Evolutionary conservation across 2,329 filamentous ascomycete species (phyloP).

Genomic region (Nemania abortiva): DNA sequence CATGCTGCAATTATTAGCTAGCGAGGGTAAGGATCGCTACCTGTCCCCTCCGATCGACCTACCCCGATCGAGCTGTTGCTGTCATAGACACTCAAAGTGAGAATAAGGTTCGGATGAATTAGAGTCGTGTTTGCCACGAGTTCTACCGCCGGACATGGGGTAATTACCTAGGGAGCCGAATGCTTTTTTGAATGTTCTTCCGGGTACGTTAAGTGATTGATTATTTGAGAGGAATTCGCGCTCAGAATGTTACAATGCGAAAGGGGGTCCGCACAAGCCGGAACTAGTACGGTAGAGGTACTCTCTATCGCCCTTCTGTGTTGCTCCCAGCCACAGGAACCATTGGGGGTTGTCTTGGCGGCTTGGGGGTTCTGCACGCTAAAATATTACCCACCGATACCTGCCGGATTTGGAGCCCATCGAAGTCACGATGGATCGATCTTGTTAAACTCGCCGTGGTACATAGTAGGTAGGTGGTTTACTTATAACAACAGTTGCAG

Average conservation of each 20-base stretch:
- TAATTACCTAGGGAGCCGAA: background rate
- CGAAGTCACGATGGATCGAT: slow-evolving; percentile 7
- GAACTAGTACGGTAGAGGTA: background rate
- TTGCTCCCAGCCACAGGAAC: slow-evolving; percentile 17
- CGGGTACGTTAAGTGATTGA: too few relatives aligned
- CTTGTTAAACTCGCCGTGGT: background rate
- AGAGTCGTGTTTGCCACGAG: background rate
- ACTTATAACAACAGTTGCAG: background rate
- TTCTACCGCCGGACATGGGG: background rate
- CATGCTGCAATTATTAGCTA: background rate
- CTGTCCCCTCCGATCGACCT: slow-evolving; percentile 1
- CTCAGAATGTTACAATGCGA: background rate
- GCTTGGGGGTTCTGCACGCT: slow-evolving; percentile 10
- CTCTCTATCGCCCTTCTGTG: background rate
- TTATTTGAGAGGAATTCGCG: background rate
- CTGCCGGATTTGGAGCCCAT: slow-evolving; percentile 29
- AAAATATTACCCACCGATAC: slow-evolving; percentile 24
- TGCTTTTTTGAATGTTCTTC: background rate
- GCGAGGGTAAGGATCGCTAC: background rate
- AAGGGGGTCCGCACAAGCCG: slow-evolving; percentile 20
- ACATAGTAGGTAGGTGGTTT: background rate
- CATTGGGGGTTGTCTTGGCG: slow-evolving; percentile 9
- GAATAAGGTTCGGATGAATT: slow-evolving; percentile 3
- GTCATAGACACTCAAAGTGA: background rate
- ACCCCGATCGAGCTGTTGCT: slow-evolving; percentile 1